Base-by-base conservation (phyloP, 106 monocot genomes). In the Cymbidium sinense region DNA sequence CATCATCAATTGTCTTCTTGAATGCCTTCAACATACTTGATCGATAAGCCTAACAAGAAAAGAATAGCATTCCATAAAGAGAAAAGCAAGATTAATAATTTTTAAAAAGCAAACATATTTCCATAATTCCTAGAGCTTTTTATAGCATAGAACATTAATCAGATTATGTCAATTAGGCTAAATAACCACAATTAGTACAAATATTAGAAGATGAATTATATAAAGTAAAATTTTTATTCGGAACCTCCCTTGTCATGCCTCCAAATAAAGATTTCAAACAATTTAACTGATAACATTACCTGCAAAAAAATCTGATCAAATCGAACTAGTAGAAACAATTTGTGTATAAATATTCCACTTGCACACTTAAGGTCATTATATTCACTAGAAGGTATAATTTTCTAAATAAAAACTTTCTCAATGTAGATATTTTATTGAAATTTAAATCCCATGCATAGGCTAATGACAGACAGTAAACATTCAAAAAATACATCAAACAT, bases 1-100 rank as follows among this genome's bases (percentile, higher is more conserved):
- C 90, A 77, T 99, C 98, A 80, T 99, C 98, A 77, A 99, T 78
- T 21, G 98, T 99, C 88, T 99, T 99, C 81, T 89, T 94, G 77
- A 92, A 99, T 81, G 98, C 88, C 76, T 90, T 99, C 77, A 99
- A 77, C 98, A 94, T 94, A 85, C 98, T 99, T 65, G 88, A 76
- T 55, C 98, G 85, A 85, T 99, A 99, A 50, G 83, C 83, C 98
- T 99, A 79, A 25, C 11, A 64, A 85, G 73, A 70, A 43, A 35
- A 37, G 11, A 62, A 70, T n/a, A n/a, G n/a, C n/a, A 82, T 25
- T 52, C 70, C 23, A 72, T 20, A 50, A 33, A 11, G 74, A n/a
- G 4, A 64, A 71, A 25, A 73, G 52, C 12, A 47, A 27, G 30
- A 21, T 44, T 1, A 39, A 71, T 34, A 31, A 39, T 71, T 71